Evolutionary conservation across 495 filamentous ascomycete genomes (phyloP).

Genomic region (Bathelium albidoporum): DNA sequence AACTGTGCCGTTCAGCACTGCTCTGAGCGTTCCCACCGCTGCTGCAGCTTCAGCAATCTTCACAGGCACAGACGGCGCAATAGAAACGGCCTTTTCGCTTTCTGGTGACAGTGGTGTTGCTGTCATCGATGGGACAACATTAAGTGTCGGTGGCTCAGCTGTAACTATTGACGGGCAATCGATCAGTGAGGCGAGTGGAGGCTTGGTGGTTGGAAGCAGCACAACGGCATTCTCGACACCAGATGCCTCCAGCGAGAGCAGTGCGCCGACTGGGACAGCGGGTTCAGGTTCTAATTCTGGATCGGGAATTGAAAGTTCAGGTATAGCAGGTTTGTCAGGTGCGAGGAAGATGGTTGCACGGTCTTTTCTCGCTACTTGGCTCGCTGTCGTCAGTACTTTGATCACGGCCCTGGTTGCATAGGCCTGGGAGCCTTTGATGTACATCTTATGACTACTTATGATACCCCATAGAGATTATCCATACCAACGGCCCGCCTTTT

Average conservation of each 20-base stretch:
- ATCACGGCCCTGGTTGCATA: neutral
- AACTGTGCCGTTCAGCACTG: slow-evolving; percentile 6
- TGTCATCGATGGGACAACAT: slow-evolving; percentile 3
- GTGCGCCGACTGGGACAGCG: neutral
- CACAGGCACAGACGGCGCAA: neutral
- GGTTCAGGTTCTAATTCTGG: neutral
- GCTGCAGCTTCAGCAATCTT: neutral
- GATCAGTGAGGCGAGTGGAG: slow-evolving; percentile 2
- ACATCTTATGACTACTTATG: neutral
- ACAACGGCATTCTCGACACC: neutral
- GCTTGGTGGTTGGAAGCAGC: neutral
- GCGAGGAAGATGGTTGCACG: neutral
- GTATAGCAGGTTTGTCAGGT: neutral
- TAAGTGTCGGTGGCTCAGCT: neutral
- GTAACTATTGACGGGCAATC: neutral
- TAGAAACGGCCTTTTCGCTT: slow-evolving; percentile 2
- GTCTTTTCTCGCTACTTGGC: neutral
- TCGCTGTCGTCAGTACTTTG: neutral
- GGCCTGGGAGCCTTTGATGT: neutral
- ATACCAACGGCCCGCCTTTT: neutral
- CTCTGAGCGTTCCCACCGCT: neutral
- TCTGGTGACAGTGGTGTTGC: neutral
- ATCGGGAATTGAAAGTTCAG: neutral
- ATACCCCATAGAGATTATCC: neutral
- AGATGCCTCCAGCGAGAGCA: neutral